Evolutionary conservation across 2,329 filamentous ascomycete species (phyloP).

Genomic region (Moelleriella libera): DNA sequence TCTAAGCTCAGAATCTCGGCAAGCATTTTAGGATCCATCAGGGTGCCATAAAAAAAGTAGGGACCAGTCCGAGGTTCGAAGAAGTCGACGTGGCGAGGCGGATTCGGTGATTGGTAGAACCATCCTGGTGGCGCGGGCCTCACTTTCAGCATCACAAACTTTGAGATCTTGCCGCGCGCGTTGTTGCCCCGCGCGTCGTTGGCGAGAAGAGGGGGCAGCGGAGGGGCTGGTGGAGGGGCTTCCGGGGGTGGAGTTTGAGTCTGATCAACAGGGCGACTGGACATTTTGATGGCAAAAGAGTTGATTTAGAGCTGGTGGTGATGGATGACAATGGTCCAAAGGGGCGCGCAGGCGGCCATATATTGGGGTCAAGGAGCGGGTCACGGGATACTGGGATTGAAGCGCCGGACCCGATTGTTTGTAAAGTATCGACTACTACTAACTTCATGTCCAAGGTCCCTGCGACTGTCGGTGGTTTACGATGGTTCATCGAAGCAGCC

Average conservation of each 20-base stretch:
- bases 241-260: neutral
- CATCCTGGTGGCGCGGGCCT: conserved; percentile 2
- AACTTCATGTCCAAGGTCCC: neutral
- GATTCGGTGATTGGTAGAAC: conserved; percentile 1
- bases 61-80: conserved; percentile 1
- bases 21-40: conserved; percentile 2
- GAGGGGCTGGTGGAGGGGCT: neutral
- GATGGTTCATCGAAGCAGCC: neutral
- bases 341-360: too few relatives aligned
- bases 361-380: too few relatives aligned
- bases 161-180: conserved; percentile 1
- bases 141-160: conserved; percentile 1
- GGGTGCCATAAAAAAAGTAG: conserved; percentile 1
- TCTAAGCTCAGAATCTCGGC: conserved; percentile 1
- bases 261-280: too few relatives aligned
- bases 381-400: too few relatives aligned
- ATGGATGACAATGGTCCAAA: too few relatives aligned
- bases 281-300: too few relatives aligned
- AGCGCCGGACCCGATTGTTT: too few relatives aligned
- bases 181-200: neutral
- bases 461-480: neutral
- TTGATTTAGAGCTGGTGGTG: too few relatives aligned
- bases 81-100: neutral
- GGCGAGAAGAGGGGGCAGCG: conserved; percentile 1
- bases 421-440: too few relatives aligned